These are phyloP conservation scores for Dictyostelium brefeldianum DNA, from an alignment of 78 protist species.

Conservation along the genomic window DNA sequence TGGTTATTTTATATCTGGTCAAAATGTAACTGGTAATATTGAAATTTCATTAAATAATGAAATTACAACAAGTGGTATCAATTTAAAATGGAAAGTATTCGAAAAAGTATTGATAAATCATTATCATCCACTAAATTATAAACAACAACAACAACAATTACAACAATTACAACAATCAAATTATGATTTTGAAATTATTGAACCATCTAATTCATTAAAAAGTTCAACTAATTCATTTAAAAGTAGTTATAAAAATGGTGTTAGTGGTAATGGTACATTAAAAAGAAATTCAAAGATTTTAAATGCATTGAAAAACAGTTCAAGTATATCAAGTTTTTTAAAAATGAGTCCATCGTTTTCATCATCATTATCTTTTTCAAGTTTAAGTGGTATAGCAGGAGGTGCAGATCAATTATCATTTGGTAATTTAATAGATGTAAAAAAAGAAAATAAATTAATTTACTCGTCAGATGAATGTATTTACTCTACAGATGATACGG, in stretches of 20 bases:
- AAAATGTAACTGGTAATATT: constrained; percentile 6
- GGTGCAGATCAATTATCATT: not conserved
- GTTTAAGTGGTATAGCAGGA: not conserved
- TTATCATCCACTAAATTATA: not conserved
- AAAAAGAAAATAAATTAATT: not conserved
- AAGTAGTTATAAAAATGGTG: not conserved
- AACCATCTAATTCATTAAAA: not conserved
- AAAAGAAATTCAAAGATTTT: not conserved
- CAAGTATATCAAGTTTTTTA: not conserved
- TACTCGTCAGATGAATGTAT: not conserved
- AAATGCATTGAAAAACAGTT: not conserved
- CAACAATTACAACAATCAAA: not conserved
- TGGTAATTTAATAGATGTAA: not conserved
- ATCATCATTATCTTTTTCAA: not conserved
- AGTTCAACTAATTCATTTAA: not conserved
- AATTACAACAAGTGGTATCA: constrained; percentile 11
- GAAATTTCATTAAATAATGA: not conserved
- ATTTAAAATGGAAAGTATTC: constrained; percentile 14
- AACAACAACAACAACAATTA: no score
- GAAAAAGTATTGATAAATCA: constrained; percentile 31
- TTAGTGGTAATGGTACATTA: not conserved
- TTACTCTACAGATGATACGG: not conserved
- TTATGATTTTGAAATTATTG: not conserved
- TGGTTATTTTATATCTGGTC: constrained; percentile 16
- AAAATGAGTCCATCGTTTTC: not conserved